Conservation (phyloP, 768 basidiomycete species). For the Leccinum aurantiacum region DNA sequence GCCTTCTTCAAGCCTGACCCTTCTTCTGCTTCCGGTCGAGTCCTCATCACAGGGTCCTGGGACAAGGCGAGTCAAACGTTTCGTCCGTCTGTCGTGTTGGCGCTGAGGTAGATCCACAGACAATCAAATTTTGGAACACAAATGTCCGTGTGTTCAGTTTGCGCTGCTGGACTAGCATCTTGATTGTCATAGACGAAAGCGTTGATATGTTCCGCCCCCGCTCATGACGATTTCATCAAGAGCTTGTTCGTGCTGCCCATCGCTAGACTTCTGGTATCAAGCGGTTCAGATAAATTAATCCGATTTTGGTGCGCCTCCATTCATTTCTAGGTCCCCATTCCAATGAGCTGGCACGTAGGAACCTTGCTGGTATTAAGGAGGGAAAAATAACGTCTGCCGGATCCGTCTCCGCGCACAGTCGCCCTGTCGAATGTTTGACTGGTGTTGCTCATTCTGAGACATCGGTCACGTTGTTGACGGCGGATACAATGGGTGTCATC, state of each 20-base stretch:
- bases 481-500: slow-evolving; percentile 90
- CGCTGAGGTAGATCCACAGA: slow-evolving; percentile 44
- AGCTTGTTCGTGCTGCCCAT: slow-evolving; percentile 68
- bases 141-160: slow-evolving; percentile 43
- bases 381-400: slow-evolving; percentile 51
- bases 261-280: slow-evolving; percentile 71
- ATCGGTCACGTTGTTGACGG: slow-evolving; percentile 66
- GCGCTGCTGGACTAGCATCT: neutral
- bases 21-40: slow-evolving; percentile 41
- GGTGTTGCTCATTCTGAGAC: slow-evolving; percentile 49
- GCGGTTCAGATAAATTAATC: slow-evolving; percentile 86
- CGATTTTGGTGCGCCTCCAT: slow-evolving; percentile 70
- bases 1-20: slow-evolving; percentile 55
- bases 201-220: slow-evolving; percentile 68
- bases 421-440: slow-evolving; percentile 81
- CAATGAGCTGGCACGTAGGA: slow-evolving; percentile 46
- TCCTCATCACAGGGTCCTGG: slow-evolving; percentile 92
- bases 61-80: slow-evolving; percentile 58
- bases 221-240: slow-evolving; percentile 93
- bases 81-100: neutral
- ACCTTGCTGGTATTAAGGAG: slow-evolving; percentile 49
- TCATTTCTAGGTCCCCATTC: neutral
- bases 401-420: slow-evolving; percentile 79
- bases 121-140: slow-evolving; percentile 85
- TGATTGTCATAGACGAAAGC: slow-evolving; percentile 56